Conservation (phyloP, 768 basidiomycete species). For the Gymnopilus dilepis region DNA sequence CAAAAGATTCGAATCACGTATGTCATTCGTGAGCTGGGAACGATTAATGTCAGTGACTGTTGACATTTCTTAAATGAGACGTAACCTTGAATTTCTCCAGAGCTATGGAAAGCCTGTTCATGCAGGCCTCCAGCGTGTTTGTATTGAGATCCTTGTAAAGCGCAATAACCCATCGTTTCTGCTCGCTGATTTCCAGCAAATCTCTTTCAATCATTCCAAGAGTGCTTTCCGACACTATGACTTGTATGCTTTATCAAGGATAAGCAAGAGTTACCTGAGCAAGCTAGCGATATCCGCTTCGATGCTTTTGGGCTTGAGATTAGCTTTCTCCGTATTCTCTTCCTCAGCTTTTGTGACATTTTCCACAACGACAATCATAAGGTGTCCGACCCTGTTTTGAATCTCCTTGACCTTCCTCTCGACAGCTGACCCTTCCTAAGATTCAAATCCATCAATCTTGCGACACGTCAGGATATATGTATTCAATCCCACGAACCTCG, state of each 20-base stretch:
- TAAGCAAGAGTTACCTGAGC: neutral
- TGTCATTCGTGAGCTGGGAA: neutral
- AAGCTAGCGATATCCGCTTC: neutral
- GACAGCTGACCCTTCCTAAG: slow-evolving; percentile 12
- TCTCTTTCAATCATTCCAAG: slow-evolving; percentile 17
- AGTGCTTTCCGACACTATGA: slow-evolving; percentile 15
- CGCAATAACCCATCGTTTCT: slow-evolving; percentile 20
- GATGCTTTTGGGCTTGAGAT: neutral
- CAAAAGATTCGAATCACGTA: slow-evolving; percentile 5
- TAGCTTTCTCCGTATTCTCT: neutral
- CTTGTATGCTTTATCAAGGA: neutral
- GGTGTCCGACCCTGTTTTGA: slow-evolving; percentile 9
- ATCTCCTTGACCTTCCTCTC: slow-evolving; percentile 19
- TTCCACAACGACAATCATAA: slow-evolving; percentile 7
- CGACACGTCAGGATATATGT: neutral
- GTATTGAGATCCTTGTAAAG: slow-evolving; percentile 18
- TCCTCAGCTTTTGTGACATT: slow-evolving; percentile 1
- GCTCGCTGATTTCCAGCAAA: slow-evolving; percentile 14
- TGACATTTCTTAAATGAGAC: neutral
- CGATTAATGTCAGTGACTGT: neutral
- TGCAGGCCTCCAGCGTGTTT: slow-evolving; percentile 20
- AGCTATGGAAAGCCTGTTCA: slow-evolving; percentile 14
- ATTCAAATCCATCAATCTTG: neutral
- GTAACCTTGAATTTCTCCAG: slow-evolving; percentile 6
- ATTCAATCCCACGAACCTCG: slow-evolving; percentile 11